Evolutionary conservation across 2,329 filamentous ascomycete genomes (phyloP).

Genomic region (Ceratocystis smalleyi): DNA sequence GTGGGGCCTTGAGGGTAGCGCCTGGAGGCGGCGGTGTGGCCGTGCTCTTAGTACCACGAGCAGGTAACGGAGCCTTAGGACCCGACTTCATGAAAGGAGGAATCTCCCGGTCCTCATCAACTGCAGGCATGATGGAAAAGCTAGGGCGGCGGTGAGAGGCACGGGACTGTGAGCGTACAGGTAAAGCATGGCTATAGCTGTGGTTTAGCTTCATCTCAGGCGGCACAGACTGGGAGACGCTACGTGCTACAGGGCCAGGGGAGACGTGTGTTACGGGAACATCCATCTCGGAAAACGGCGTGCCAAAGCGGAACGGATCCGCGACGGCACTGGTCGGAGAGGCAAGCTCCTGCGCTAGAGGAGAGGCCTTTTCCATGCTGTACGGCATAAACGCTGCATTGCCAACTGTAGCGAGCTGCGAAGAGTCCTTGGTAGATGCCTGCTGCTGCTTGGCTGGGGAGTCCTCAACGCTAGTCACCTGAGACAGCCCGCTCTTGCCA

Average conservation of each 20-base stretch:
- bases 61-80: constrained; percentile 21
- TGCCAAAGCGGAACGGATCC: constrained; percentile 60
- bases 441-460: background rate
- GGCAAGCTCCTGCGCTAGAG: constrained; percentile 40
- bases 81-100: constrained; percentile 18
- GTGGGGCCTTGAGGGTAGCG: constrained; percentile 27
- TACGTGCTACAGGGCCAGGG: constrained; percentile 56
- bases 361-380: constrained; percentile 36
- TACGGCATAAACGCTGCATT: constrained; percentile 31
- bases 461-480: constrained; percentile 15
- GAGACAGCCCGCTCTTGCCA: constrained; percentile 7
- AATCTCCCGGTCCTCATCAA: constrained; percentile 47
- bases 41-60: constrained; percentile 21
- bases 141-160: constrained; percentile 49
- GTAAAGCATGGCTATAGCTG: constrained; percentile 39
- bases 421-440: constrained; percentile 23
- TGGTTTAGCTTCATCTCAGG: constrained; percentile 52
- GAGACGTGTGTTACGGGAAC: constrained; percentile 63
- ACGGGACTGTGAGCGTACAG: constrained; percentile 37
- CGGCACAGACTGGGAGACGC: constrained; percentile 77
- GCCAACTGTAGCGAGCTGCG: constrained; percentile 23
- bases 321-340: constrained; percentile 30
- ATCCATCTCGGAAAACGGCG: constrained; percentile 81
- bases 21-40: constrained; percentile 23
- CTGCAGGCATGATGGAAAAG: constrained; percentile 50